These are phyloP conservation scores for Ceratocystiopsis brevicomis DNA, from an alignment of 2,329 filamentous ascomycete genomes.

Conservation along the genomic window DNA sequence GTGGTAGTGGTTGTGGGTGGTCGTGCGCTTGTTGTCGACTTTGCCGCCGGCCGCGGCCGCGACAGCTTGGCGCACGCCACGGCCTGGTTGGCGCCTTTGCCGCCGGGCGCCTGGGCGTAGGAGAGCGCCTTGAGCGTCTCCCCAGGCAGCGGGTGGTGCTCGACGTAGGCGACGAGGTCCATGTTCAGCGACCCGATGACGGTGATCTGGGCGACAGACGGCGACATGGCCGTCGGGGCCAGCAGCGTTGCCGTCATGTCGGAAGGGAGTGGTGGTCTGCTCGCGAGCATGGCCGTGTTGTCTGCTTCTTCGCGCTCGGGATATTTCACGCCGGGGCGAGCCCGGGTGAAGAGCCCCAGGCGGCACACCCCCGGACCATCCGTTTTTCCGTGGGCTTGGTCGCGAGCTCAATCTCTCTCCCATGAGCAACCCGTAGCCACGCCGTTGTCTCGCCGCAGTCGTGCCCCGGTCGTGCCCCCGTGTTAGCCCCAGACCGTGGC, in stretches of 20 bases:
- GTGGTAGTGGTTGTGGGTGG: slow-evolving; percentile 12
- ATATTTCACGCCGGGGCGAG: too few species aligned
- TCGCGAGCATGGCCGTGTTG: too few species aligned
- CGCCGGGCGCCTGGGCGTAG: slow-evolving; percentile 66
- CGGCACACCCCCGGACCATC: too few species aligned
- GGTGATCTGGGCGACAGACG: slow-evolving; percentile 31
- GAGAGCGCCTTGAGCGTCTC: slow-evolving; percentile 68
- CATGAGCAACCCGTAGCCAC: too few species aligned
- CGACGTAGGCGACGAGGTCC: slow-evolving; percentile 74
- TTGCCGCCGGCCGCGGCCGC: slow-evolving; percentile 24
- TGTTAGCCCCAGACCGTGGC: too few species aligned
- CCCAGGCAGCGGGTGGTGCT: slow-evolving; percentile 62
- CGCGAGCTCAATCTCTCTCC: too few species aligned
- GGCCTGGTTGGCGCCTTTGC: slow-evolving; percentile 90
- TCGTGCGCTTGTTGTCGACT: slow-evolving; percentile 15
- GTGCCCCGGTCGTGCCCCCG: too few species aligned
- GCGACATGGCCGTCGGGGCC: slow-evolving; percentile 14
- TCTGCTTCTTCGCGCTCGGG: too few species aligned
- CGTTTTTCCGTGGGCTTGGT: too few species aligned
- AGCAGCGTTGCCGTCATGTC: background rate
- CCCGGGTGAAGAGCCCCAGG: too few species aligned
- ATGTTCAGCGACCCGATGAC: slow-evolving; percentile 86
- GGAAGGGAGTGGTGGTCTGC: too few species aligned
- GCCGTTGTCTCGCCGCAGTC: too few species aligned
- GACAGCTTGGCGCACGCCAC: slow-evolving; percentile 71